Evolutionary conservation across 208 protist species (phyloP).

Genomic region (Trypanosoma lewisi): DNA sequence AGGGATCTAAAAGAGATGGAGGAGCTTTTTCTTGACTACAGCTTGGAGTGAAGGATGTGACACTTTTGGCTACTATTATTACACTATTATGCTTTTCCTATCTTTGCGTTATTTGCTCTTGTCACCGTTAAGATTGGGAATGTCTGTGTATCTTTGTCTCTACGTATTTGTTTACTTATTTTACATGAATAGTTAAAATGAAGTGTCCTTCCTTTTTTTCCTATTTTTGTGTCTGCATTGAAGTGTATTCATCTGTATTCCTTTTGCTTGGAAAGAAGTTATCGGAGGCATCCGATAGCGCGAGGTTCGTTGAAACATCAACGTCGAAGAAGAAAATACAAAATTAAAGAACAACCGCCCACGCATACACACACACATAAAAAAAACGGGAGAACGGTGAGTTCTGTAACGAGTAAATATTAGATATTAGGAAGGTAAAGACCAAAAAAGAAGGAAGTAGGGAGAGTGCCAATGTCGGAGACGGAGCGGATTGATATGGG

Average conservation of each 20-base stretch:
- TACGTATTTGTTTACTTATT: too few species aligned
- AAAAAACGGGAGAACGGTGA: neutral
- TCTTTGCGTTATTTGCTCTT: neutral
- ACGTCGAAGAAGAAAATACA: neutral
- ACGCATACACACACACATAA: neutral
- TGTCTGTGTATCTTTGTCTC: too few species aligned
- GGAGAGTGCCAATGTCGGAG: slow-evolving; percentile 33
- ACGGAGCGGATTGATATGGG: slow-evolving; percentile 18
- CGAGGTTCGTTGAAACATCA: neutral
- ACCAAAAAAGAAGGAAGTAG: neutral
- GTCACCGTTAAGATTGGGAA: neutral
- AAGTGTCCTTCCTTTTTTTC: neutral
- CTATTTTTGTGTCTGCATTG: too few species aligned
- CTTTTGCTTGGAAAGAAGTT: neutral
- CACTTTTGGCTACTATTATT: neutral
- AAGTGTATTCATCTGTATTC: too few species aligned
- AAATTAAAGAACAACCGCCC: too few species aligned
- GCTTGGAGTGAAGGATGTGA: slow-evolving; percentile 6
- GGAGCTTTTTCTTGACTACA: slow-evolving; percentile 61
- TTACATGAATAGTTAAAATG: too few species aligned
- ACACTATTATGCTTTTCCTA: neutral
- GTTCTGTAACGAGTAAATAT: neutral
- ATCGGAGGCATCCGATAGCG: neutral
- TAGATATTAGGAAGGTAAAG: neutral
- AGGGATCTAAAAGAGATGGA: slow-evolving; percentile 61